Conservation (phyloP, 2,329 filamentous ascomycete species). For the Aspergillus glaucus region DNA sequence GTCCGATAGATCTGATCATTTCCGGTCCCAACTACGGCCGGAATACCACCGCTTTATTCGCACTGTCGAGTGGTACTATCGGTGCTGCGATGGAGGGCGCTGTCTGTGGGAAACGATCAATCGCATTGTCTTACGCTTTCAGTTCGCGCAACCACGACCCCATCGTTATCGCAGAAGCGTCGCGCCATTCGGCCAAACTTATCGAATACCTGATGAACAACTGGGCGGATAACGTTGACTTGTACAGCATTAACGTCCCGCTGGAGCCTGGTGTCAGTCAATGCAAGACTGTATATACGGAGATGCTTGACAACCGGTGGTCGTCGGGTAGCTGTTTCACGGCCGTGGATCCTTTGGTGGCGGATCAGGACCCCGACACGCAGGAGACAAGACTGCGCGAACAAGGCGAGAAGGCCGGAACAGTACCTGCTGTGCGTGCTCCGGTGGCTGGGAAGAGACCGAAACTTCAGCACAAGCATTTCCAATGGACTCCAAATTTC, state of each 20-base stretch:
- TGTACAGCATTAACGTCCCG: conserved; percentile 92
- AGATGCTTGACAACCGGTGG: conserved; percentile 91
- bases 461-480: conserved; percentile 71
- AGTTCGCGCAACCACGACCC: conserved; percentile 79
- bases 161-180: conserved; percentile 70
- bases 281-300: conserved; percentile 71
- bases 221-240: conserved; percentile 67
- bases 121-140: conserved; percentile 88
- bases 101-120: conserved; percentile 60
- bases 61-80: conserved; percentile 69
- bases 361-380: conserved; percentile 54
- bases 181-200: conserved; percentile 64
- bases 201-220: conserved; percentile 72
- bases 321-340: conserved; percentile 76
- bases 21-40: conserved; percentile 78
- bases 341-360: conserved; percentile 61
- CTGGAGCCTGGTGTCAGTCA: conserved; percentile 67
- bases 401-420: conserved; percentile 45
- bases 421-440: conserved; percentile 18
- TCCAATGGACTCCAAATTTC: conserved; percentile 90
- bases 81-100: conserved; percentile 73
- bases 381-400: conserved; percentile 70
- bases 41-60: conserved; percentile 75
- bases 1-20: conserved; percentile 68
- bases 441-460: conserved; percentile 24